phyloP scores from a whole-genome alignment of 2,329 filamentous ascomycete species.

The Cladosporium sp. region DNA sequence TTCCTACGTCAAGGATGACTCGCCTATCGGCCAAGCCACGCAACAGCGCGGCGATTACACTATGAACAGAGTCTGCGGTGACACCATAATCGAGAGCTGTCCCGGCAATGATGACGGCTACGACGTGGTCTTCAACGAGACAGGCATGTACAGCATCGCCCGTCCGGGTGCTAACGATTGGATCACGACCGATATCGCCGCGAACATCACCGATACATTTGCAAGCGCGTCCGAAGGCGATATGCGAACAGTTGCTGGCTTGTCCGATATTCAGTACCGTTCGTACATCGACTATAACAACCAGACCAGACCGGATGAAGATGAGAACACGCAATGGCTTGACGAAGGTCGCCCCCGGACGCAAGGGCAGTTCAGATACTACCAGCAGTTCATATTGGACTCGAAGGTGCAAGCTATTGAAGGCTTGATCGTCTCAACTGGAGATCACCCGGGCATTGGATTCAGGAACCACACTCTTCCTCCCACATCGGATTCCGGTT shows the following conservation, averaged over 20 bases:
- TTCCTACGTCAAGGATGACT: constrained; percentile 4
- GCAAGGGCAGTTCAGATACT: constrained; percentile 11
- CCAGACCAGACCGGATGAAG: not conserved
- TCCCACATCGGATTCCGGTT: constrained; percentile 7
- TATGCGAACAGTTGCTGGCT: constrained; percentile 1
- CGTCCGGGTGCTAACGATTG: constrained; percentile 1
- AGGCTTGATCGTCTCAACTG: constrained; percentile 11
- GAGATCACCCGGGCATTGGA: constrained; percentile 2
- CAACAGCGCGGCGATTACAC: constrained; percentile 8
- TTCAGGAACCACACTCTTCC: constrained; percentile 14
- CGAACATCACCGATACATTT: constrained; percentile 10
- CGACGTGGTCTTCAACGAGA: not conserved
- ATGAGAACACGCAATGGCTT: not conserved
- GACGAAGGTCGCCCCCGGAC: constrained; percentile 8
- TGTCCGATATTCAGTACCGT: constrained; percentile 13
- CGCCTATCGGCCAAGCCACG: constrained; percentile 6
- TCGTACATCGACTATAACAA: constrained; percentile 15
- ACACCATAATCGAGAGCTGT: not conserved
- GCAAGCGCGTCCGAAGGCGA: not conserved
- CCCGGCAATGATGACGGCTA: constrained; percentile 13
- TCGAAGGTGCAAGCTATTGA: constrained; percentile 8
- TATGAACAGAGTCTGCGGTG: constrained; percentile 1
- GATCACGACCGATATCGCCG: constrained; percentile 4
- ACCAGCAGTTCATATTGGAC: constrained; percentile 11
- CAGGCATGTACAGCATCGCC: not conserved